These are phyloP conservation scores for Globisporangium paroecandrum DNA, from an alignment of 352 stramenopile genomes.

Conservation along the genomic window DNA sequence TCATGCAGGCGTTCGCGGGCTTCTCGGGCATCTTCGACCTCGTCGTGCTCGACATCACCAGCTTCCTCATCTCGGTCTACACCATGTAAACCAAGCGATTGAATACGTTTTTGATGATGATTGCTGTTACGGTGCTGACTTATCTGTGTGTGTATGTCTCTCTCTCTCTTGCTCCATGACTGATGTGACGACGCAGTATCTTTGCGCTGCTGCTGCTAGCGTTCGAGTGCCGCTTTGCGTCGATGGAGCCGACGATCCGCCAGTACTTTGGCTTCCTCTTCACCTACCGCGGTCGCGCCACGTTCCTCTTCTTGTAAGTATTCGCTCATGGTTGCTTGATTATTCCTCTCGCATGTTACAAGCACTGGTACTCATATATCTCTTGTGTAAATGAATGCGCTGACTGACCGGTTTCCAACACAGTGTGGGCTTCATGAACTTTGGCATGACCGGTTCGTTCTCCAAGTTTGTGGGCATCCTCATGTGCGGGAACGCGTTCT, in stretches of 20 bases:
- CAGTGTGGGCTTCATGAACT: slow-evolving; percentile 86
- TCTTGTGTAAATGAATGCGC: neutral
- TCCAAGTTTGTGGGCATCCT: slow-evolving; percentile 65
- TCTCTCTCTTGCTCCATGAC: neutral
- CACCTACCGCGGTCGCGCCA: slow-evolving; percentile 79
- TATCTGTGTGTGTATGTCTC: neutral
- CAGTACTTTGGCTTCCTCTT: slow-evolving; percentile 87
- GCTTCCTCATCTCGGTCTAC: slow-evolving; percentile 85
- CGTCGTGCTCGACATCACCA: slow-evolving; percentile 81
- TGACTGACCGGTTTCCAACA: neutral
- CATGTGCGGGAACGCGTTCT: slow-evolving; percentile 74
- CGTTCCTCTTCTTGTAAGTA: slow-evolving; percentile 78
- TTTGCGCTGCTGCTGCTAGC: slow-evolving; percentile 79
- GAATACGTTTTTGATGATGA: too few species aligned
- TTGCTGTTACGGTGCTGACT: neutral
- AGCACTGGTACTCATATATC: too few species aligned
- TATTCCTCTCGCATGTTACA: neutral
- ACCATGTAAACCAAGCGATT: slow-evolving; percentile 47
- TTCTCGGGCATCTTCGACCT: slow-evolving; percentile 86
- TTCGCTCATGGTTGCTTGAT: neutral
- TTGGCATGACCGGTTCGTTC: slow-evolving; percentile 78
- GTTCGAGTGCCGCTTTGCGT: slow-evolving; percentile 86
- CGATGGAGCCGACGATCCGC: slow-evolving; percentile 84
- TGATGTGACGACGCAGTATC: slow-evolving; percentile 39
- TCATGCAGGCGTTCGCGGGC: slow-evolving; percentile 76